Conservation (phyloP, 75 land plant species). For the Cunninghamia lanceolata region DNA sequence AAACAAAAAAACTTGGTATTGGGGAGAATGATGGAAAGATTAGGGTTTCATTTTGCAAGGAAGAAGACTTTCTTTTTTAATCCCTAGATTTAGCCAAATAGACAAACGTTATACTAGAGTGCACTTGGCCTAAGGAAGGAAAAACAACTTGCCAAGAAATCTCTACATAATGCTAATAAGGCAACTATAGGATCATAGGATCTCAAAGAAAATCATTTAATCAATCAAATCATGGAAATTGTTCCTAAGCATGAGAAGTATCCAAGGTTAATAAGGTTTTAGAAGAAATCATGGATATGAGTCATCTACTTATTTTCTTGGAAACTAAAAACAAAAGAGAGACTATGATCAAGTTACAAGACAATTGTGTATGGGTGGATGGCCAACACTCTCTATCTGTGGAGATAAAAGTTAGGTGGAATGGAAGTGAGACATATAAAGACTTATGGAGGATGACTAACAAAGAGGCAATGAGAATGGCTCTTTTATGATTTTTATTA, state of each 20-base stretch:
- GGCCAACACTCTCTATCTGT: constrained; percentile 98
- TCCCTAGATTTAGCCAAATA: constrained; percentile 98
- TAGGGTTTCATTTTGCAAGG: no score
- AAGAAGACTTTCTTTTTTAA: no score
- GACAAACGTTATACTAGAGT: constrained; percentile 98
- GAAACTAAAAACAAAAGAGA: constrained; percentile 96
- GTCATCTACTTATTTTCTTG: constrained; percentile 87
- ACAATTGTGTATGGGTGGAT: constrained; percentile 97
- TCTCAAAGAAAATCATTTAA: constrained; percentile 93
- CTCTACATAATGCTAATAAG: constrained; percentile 86
- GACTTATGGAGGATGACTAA: no score
- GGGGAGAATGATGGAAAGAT: no score
- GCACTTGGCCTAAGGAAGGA: constrained; percentile 99
- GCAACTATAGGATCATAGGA: constrained; percentile 85
- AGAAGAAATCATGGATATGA: constrained; percentile 96
- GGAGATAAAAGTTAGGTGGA: constrained; percentile 99
- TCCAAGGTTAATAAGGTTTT: constrained; percentile 89
- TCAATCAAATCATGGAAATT: constrained; percentile 84
- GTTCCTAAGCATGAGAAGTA: constrained; percentile 89
- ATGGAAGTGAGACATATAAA: constrained; percentile 96
- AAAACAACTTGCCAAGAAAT: constrained; percentile 81
- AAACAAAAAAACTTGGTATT: no score
- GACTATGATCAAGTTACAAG: constrained; percentile 93
- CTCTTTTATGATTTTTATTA: not conserved
- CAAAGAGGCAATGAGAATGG: no score